Percentiles rank a stretch among this genome's conserved stretches.
These are phyloP conservation scores for Phylloporus sp. DNA, from an alignment of 768 basidiomycete genomes.

Conservation along the genomic window DNA sequence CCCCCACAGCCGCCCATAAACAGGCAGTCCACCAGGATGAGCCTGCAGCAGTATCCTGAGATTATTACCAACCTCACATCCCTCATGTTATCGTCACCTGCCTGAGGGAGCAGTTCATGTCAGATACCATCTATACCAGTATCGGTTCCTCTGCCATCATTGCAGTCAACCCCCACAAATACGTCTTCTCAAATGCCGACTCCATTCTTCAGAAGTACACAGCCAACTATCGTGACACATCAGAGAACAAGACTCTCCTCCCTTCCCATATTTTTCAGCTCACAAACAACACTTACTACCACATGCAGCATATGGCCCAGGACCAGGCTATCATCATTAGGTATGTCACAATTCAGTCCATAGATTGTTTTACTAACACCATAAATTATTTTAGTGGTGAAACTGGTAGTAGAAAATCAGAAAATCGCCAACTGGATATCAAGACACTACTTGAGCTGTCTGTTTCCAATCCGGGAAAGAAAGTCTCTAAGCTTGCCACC, in stretches of 20 bases:
- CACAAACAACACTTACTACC: slow-evolving; percentile 90
- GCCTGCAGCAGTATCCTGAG: too few relatives aligned
- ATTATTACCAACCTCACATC: slow-evolving; percentile 63
- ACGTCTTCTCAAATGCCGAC: slow-evolving; percentile 78
- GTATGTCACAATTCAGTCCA: slow-evolving; percentile 41
- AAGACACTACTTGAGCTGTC: slow-evolving; percentile 87
- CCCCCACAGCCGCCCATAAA: slow-evolving; percentile 25
- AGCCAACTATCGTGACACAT: slow-evolving; percentile 76
- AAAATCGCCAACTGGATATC: slow-evolving; percentile 81
- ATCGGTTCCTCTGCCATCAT: slow-evolving; percentile 58
- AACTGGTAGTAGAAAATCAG: slow-evolving; percentile 87
- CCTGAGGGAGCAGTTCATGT: too few relatives aligned
- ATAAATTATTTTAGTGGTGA: slow-evolving; percentile 60
- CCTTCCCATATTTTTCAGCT: slow-evolving; percentile 91
- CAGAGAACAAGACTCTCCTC: slow-evolving; percentile 50
- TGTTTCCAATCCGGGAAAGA: slow-evolving; percentile 86
- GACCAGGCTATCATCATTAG: slow-evolving; percentile 87
- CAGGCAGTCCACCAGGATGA: slow-evolving; percentile 42
- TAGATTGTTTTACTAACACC: neutral
- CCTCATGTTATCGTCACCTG: slow-evolving; percentile 76
- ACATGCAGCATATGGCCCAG: slow-evolving; percentile 90
- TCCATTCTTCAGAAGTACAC: slow-evolving; percentile 81
- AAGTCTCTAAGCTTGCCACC: slow-evolving; percentile 80
- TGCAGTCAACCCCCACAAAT: slow-evolving; percentile 91
- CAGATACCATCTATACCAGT: slow-evolving; percentile 75